Base-by-base conservation (phyloP, 306 rosid species). In the Alnus glutinosa region DNA sequence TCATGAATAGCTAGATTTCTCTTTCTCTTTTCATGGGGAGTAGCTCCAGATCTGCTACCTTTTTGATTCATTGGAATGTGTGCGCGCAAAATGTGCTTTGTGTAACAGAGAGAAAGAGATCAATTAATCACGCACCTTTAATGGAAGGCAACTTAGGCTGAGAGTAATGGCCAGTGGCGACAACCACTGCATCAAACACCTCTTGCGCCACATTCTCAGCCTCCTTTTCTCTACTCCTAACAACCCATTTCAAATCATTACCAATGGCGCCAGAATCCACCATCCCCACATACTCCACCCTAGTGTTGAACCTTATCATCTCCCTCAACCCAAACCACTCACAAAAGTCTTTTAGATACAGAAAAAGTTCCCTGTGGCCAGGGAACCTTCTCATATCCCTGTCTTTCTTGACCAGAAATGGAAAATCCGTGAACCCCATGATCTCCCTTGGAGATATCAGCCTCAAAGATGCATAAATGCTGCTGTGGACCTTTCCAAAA, bases 91-190 rank as follows among this genome's bases (percentile, higher is more conserved):
- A 32, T 52, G 66, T 2, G 57, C 51, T 64, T 34, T 15, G 55
- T 50, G 54, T 62, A 74, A 63, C 59, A 39, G 42, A 69, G 37
- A 74, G 18, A 54, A 10, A 68, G 54, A 61, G 75, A 71, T 7
- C 57, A 32, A 61, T 32, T 16, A 4, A 13, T 28, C 18, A 30
- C 61, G 3, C 75, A 91, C 98, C 98, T 71, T 89, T 79, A 79
- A 95, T 81, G 79, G 89, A 82, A 37, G 98, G 98, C 79, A 95
- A 76, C 83, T 85, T 91, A 62, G 98, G 98, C 54, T 87, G 79
- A 82, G 96, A 86, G 75, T 95, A 95, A 84, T 95, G 98, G 52
- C 98, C 98, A 55, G 80, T 82, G 73, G 98, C 98, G 23, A 95
- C 97, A 79, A 95, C 92, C 66, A 95, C 96, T 36, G 98, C 93